Evolutionary conservation across 306 rosid species (phyloP).

Genomic region (Senna tora): DNA sequence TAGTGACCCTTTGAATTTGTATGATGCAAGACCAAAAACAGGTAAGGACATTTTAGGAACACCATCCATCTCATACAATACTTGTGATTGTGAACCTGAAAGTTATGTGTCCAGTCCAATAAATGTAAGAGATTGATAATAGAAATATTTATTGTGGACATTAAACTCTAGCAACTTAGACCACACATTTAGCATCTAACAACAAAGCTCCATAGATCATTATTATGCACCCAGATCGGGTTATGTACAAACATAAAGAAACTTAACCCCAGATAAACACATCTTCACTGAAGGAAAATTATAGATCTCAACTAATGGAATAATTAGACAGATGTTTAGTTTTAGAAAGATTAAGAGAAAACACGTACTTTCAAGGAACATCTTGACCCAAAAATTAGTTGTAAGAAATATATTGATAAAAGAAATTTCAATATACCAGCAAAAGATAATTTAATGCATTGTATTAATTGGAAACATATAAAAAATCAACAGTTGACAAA

Average conservation of each 20-base stretch:
- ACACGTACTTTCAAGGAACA: neutral
- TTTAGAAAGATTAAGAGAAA: neutral
- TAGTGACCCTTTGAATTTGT: slow-evolving; percentile 73
- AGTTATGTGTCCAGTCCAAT: slow-evolving; percentile 10
- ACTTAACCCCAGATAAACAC: neutral
- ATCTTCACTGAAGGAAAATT: neutral
- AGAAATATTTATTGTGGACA: neutral
- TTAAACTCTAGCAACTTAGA: too few relatives aligned
- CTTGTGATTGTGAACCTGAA: slow-evolving; percentile 67
- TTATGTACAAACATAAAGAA: neutral
- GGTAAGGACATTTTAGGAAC: slow-evolving; percentile 56
- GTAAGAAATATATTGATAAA: neutral
- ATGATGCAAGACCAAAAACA: slow-evolving; percentile 71
- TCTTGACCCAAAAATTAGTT: neutral
- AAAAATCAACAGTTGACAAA: neutral
- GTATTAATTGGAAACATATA: neutral
- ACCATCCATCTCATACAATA: slow-evolving; percentile 56
- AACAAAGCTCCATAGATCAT: neutral
- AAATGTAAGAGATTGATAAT: neutral
- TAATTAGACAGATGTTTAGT: neutral
- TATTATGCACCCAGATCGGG: neutral
- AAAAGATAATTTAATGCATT: neutral
- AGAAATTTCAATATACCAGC: neutral
- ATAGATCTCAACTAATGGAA: neutral
- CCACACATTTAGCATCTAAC: neutral